phyloP scores from a whole-genome alignment of 1,139 yeast genomes.

The Diutina rugosa region DNA sequence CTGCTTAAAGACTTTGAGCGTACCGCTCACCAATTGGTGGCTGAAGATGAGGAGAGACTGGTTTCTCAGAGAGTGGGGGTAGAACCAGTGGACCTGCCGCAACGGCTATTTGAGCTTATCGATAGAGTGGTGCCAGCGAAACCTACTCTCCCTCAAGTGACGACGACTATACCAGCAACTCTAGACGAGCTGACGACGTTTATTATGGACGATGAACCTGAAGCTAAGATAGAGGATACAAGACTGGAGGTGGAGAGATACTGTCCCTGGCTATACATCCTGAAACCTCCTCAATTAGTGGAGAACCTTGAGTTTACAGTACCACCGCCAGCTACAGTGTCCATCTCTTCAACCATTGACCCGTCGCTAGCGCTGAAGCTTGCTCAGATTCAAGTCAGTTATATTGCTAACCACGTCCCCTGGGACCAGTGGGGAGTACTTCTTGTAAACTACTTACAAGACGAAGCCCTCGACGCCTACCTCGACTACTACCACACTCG shows the following conservation, averaged over 20 bases:
- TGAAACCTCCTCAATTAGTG: not conserved
- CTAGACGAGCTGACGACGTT: not conserved
- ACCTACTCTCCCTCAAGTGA: not conserved
- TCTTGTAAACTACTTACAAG: not conserved
- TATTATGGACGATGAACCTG: not conserved
- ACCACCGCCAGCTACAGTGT: not conserved
- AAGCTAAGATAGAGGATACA: not conserved
- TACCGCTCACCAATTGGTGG: not conserved
- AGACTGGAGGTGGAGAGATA: not conserved
- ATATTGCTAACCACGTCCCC: not conserved
- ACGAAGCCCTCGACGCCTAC: constrained; percentile 1
- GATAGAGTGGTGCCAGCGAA: not conserved
- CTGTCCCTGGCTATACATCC: not conserved
- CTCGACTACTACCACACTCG: constrained; percentile 1
- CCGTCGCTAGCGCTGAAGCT: not conserved
- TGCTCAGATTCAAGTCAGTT: not conserved
- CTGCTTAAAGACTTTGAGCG: not conserved
- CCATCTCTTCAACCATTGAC: not conserved
- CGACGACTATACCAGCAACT: not conserved
- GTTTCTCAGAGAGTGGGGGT: not conserved
- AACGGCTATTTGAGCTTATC: not conserved
- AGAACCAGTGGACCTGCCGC: not conserved
- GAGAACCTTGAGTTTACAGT: not conserved
- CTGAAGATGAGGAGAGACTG: not conserved
- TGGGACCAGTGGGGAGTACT: not conserved